A percentile compares a stretch with the other conserved stretches of the same genome.
Conservation (phyloP, 257 asterid genomes). For the Solanum pimpinellifolium region DNA sequence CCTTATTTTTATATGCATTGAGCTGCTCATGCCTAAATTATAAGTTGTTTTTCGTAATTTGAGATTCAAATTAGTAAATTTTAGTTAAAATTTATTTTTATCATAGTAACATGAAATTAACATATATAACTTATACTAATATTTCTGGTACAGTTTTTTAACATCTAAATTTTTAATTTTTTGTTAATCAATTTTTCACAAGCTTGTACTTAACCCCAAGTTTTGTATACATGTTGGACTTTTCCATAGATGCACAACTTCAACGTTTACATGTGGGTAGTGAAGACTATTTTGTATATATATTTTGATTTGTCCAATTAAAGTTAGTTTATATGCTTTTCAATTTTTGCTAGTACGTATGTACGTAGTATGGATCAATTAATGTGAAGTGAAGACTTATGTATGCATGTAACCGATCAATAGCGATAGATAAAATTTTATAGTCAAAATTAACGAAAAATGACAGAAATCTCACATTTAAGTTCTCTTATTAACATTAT, state of each 20-base stretch:
- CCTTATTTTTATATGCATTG: no score
- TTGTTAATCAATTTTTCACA: background rate
- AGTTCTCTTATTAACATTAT: no score
- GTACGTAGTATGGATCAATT: background rate
- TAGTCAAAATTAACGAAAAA: no score
- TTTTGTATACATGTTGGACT: background rate
- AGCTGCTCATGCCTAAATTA: background rate
- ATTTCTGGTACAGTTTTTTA: background rate
- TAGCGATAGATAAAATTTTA: background rate
- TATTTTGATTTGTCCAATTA: background rate
- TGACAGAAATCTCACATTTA: no score
- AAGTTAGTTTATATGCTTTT: background rate
- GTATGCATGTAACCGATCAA: background rate
- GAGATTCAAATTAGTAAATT: background rate
- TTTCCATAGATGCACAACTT: background rate
- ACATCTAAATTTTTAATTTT: background rate
- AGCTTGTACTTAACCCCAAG: background rate
- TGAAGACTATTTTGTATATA: background rate
- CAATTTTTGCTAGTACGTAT: background rate
- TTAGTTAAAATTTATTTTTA: background rate
- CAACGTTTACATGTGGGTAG: background rate
- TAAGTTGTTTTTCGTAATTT: rapidly evolving
- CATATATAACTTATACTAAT: background rate
- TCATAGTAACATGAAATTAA: background rate
- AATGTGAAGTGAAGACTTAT: background rate